These are phyloP conservation scores for Coemansia sp. DNA, from an alignment of 192 early-diverging fungal species.

Conservation along the genomic window DNA sequence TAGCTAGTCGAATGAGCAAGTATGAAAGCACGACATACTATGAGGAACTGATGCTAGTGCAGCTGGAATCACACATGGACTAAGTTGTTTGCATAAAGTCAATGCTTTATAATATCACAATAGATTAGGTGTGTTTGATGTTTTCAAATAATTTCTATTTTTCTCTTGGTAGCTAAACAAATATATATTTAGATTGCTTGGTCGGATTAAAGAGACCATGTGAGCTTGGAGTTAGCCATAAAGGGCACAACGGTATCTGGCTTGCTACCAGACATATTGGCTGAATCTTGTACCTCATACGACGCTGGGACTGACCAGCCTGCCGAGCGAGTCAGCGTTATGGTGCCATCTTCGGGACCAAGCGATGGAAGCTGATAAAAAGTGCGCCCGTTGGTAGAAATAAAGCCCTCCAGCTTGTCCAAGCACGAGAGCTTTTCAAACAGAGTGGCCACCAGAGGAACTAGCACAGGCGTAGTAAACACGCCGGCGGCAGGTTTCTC, in stretches of 20 bases:
- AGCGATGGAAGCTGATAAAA: conserved; percentile 79
- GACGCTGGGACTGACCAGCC: conserved; percentile 21
- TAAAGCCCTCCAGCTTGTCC: conserved; percentile 75
- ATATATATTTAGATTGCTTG: not conserved
- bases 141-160: too few relatives aligned
- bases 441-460: conserved; percentile 85
- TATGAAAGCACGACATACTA: conserved; percentile 27
- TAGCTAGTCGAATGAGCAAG: conserved; percentile 3
- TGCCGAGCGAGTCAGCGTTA: conserved; percentile 27
- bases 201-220: conserved; percentile 57
- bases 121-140: too few relatives aligned
- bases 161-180: too few relatives aligned
- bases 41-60: conserved; percentile 39
- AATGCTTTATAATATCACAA: too few relatives aligned
- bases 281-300: conserved; percentile 12
- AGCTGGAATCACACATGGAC: conserved; percentile 22
- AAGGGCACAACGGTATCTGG: conserved; percentile 75
- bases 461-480: conserved; percentile 81
- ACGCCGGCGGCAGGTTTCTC: conserved; percentile 81
- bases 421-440: conserved; percentile 84
- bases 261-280: not conserved
- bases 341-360: conserved; percentile 10
- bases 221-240: conserved; percentile 66
- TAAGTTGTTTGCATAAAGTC: not conserved
- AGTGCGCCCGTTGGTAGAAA: conserved; percentile 74